A percentile compares a stretch with the other conserved stretches of the same genome.
Conservation (phyloP, 208 protist species). For the Leishmania braziliensis region DNA sequence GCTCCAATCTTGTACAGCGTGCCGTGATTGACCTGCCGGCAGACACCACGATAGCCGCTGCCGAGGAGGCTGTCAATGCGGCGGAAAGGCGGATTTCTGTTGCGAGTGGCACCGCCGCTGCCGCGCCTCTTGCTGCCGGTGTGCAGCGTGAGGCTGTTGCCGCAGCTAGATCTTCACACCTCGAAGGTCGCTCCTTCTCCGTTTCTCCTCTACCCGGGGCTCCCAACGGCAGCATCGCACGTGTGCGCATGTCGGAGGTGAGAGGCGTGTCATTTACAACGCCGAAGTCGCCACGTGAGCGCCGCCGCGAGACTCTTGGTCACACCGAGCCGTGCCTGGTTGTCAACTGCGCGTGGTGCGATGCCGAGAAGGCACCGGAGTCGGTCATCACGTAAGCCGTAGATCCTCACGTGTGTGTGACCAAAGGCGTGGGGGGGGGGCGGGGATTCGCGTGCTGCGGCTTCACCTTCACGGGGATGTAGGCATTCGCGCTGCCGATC, state of each 20-base stretch:
- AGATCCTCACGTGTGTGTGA: not conserved
- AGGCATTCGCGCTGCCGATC: not conserved
- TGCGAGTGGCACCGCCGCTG: not conserved
- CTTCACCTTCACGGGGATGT: not conserved
- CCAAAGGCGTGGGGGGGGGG: not conserved
- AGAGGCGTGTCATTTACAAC: not conserved
- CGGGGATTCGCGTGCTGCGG: not conserved
- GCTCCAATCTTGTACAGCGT: constrained; percentile 46
- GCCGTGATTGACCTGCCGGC: constrained; percentile 19
- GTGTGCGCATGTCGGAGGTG: not conserved
- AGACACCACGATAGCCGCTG: not conserved
- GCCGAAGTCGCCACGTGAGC: not conserved
- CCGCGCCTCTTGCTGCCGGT: not conserved
- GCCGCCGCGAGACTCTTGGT: not conserved
- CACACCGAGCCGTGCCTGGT: constrained; percentile 72
- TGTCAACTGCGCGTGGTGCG: constrained; percentile 76
- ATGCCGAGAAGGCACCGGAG: constrained; percentile 34
- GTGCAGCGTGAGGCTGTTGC: not conserved
- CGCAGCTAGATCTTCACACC: not conserved
- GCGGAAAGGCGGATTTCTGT: not conserved
- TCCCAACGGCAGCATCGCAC: not conserved
- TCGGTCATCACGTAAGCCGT: not conserved
- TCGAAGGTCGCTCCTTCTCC: not conserved
- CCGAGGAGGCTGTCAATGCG: not conserved
- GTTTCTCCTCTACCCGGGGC: not conserved